Conservation (phyloP, 192 early-diverging fungal species). For the Coemansia guatemalensis region DNA sequence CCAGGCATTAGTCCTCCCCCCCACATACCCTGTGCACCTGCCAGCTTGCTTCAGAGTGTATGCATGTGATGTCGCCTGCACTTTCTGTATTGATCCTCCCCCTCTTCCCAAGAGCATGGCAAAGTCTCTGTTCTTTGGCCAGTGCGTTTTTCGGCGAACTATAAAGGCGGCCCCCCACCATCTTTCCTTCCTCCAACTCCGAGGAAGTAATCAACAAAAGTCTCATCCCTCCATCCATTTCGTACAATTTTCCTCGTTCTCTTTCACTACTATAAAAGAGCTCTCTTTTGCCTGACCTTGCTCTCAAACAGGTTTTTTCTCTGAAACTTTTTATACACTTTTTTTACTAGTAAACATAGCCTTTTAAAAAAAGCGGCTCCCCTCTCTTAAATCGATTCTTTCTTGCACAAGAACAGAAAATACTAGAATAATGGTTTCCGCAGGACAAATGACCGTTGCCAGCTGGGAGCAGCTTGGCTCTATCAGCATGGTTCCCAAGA, state of each 20-base stretch:
- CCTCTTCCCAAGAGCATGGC: too few species aligned
- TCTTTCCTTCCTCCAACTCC: too few species aligned
- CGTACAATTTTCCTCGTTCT: neutral
- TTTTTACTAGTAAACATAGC: neutral
- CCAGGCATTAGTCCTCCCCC: too few species aligned
- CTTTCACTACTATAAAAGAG: neutral
- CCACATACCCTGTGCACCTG: too few species aligned
- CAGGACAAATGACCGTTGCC: conserved; percentile 24
- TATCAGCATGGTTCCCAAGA: conserved; percentile 41
- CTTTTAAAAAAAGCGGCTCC: neutral
- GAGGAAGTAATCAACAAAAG: too few species aligned
- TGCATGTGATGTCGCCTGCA: too few species aligned
- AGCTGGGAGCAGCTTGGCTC: conserved; percentile 51
- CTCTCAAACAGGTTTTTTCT: neutral
- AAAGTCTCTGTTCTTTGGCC: too few species aligned
- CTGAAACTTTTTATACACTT: conserved; percentile 6
- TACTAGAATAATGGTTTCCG: conserved; percentile 4
- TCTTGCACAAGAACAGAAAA: neutral
- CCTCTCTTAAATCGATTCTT: neutral
- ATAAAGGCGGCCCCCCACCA: too few species aligned
- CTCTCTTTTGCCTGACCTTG: neutral
- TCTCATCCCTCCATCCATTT: too few species aligned
- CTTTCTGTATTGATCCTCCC: too few species aligned
- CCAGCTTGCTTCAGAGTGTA: too few species aligned
- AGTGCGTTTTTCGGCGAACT: too few species aligned